Percentiles rank a stretch among this genome's conserved stretches.
These are phyloP conservation scores for Myrica gale DNA, from an alignment of 306 rosid genomes.

Conservation along the genomic window DNA sequence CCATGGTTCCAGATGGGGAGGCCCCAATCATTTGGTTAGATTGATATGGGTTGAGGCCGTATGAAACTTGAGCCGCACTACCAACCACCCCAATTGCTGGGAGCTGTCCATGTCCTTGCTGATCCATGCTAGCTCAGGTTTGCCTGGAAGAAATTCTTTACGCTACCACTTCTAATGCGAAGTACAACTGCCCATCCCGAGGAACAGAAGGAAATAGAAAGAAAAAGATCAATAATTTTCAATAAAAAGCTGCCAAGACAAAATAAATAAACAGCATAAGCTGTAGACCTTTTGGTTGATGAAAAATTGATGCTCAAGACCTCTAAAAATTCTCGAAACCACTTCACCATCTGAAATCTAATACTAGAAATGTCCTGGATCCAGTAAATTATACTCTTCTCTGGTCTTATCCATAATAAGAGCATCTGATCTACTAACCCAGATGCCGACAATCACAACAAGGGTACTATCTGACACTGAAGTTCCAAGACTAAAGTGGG, in stretches of 20 bases:
- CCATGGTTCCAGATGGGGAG: constrained; percentile 27
- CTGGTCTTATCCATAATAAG: constrained; percentile 2
- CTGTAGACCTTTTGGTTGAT: background rate
- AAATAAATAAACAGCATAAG: background rate
- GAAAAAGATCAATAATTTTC: background rate
- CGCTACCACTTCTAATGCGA: constrained; percentile 2
- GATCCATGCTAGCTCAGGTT: constrained; percentile 41
- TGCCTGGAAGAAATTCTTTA: background rate
- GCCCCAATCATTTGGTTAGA: constrained; percentile 35
- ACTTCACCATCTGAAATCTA: background rate
- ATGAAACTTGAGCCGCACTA: constrained; percentile 31
- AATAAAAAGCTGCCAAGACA: background rate
- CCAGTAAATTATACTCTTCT: background rate
- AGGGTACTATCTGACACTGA: too few species aligned
- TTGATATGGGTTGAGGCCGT: constrained; percentile 34
- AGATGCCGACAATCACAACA: background rate
- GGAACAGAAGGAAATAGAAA: background rate
- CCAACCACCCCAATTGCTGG: constrained; percentile 20
- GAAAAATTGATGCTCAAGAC: background rate
- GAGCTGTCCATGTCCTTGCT: constrained; percentile 39
- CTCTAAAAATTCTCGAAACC: background rate
- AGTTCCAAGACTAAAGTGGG: background rate
- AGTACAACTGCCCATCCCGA: background rate
- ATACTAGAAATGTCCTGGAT: background rate
- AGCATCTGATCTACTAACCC: background rate